Base-by-base conservation (phyloP, 805 yeast genomes). In the Tanozyma kutaoensis region DNA sequence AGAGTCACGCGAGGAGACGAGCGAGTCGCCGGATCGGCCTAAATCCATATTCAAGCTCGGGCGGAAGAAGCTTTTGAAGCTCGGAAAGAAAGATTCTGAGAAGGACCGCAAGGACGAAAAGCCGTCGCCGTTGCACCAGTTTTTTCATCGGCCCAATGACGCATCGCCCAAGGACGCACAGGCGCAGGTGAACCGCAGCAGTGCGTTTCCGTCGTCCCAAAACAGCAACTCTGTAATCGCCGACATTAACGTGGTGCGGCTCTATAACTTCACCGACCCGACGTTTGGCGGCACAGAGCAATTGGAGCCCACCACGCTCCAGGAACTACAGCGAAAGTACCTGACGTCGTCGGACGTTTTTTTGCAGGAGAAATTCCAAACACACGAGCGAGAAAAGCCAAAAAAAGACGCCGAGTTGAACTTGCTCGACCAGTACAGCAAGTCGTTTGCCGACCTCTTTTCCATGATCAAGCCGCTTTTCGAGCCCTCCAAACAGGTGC, bases 281-380 rank as follows among this genome's bases (percentile, higher is more conserved):
- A 30, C 28, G n/a, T 27, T 25, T 14, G 15, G 24, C 9, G 30
- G 27, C 9, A 29, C 15, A 27, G 20, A 17, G 24, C 27, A 5
- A 12, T 11, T 8, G 24, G 26, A 25, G 21, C 17, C 24, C n/a
- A n/a, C 24, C n/a, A 15, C 30, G 13, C 22, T 36, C 15, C 30
- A 25, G 12, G 39, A 36, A 7, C 22, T 36, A 5, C 39, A 36
- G 19, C 21, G 34, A 12, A 34, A 29, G 17, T 36, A 36, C 20
- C 29, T 36, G 39, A 27, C 31, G 8, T 34, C 39, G 2, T 28
- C 39, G 3, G 39, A 36, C 15, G 29, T 29, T 9, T 36, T 25
- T 24, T 25, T 36, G 25, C 39, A 27, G 12, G n/a, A n/a, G 12
- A 31, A 26, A 14, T 27, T 31, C 12, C 38, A 31, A 17, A 34